Evolutionary conservation across 1,284 basidiomycete genomes (phyloP).

Genomic region (Earliella scabrosa): DNA sequence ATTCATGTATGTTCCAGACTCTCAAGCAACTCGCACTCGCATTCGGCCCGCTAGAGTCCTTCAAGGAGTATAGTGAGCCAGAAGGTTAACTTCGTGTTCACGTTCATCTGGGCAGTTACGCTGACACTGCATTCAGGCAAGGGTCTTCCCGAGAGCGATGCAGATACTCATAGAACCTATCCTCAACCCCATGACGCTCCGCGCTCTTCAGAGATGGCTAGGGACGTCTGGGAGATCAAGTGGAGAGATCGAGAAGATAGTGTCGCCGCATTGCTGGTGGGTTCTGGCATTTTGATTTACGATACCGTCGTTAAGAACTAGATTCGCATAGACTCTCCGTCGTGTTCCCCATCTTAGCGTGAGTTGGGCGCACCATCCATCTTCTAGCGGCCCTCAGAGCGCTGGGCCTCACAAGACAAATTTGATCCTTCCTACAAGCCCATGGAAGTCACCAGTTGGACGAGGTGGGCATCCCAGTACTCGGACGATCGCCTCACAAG

Average conservation of each 20-base stretch:
- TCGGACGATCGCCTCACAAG: no score
- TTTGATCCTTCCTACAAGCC: not conserved
- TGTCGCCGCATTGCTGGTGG: conserved; percentile 69
- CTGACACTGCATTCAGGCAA: no score
- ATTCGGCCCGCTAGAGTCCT: conserved; percentile 62
- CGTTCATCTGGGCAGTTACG: not conserved
- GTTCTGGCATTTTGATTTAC: conserved; percentile 1
- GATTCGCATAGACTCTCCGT: conserved; percentile 58
- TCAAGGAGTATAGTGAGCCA: conserved; percentile 30
- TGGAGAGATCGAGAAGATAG: conserved; percentile 78
- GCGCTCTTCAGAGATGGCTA: conserved; percentile 59
- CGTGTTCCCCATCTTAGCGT: conserved; percentile 70
- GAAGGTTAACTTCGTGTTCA: conserved; percentile 7
- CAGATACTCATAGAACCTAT: not conserved
- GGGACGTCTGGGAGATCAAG: conserved; percentile 72
- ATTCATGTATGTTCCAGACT: conserved; percentile 41
- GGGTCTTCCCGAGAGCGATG: no score
- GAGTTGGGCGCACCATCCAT: conserved; percentile 72
- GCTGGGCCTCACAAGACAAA: not conserved
- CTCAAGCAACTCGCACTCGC: conserved; percentile 50
- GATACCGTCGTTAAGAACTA: not conserved
- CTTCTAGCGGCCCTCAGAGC: not conserved
- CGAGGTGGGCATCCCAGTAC: not conserved
- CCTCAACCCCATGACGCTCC: conserved; percentile 54
- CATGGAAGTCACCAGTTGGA: not conserved